Evolutionary conservation across 1,284 basidiomycete species (phyloP).

Genomic region (Puccinia novopanici): DNA sequence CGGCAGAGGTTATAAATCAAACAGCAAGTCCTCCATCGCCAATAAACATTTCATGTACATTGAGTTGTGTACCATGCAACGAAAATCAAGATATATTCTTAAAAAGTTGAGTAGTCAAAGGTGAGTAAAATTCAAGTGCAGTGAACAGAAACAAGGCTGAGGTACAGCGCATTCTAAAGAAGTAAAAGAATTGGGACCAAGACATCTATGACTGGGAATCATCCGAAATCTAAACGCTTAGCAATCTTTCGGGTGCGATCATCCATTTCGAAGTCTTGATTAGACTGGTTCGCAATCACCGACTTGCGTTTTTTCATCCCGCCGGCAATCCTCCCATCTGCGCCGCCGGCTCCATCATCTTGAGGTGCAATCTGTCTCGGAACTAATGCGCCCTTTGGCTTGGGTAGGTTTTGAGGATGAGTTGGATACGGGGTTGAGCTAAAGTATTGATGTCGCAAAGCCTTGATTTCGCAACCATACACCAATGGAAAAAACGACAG

Average conservation of each 20-base stretch:
- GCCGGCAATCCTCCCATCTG: conserved; percentile 48
- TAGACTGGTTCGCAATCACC: neutral
- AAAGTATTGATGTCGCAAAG: conserved; percentile 76
- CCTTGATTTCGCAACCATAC: conserved; percentile 61
- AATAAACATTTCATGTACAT: too few species aligned
- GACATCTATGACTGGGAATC: neutral
- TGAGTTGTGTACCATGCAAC: too few species aligned
- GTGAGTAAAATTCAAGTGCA: too few species aligned
- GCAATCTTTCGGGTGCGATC: conserved; percentile 44
- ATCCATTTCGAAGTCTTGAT: conserved; percentile 28
- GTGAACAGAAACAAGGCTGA: too few species aligned
- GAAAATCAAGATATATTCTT: too few species aligned
- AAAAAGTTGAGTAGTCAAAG: too few species aligned
- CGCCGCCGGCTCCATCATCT: conserved; percentile 59
- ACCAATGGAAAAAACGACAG: neutral
- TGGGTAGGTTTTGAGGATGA: conserved; percentile 77
- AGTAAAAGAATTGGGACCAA: neutral
- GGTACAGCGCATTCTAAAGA: neutral
- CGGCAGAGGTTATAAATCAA: too few species aligned
- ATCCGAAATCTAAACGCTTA: conserved; percentile 45
- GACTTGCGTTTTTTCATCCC: conserved; percentile 40
- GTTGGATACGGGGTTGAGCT: conserved; percentile 74
- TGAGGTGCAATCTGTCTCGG: conserved; percentile 66
- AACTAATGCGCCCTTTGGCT: conserved; percentile 66
- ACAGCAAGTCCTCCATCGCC: too few species aligned